Evolutionary conservation across 768 basidiomycete genomes (phyloP), one percentile per base, ranked within the genome.

Genomic region (Mycena latifolia): DNA sequence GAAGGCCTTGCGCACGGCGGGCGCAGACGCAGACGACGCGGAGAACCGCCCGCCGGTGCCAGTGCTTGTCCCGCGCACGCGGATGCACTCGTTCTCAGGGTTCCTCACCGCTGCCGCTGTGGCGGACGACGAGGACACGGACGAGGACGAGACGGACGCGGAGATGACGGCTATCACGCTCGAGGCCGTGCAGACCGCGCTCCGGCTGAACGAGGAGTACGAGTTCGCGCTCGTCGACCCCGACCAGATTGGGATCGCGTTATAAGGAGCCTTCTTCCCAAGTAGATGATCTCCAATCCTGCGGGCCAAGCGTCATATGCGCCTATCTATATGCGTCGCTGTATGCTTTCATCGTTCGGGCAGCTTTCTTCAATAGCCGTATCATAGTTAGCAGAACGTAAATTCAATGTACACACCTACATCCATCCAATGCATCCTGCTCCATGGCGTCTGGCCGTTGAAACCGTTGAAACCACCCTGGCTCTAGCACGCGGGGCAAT

Each of bases 51-150:
- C 45, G 17, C 45, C 45, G 5, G n/a, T 22, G 43, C 43, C 43
- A 20, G 8, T 14, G 8, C 12, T 8, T 6, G 15, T 5, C n/a
- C n/a, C n/a, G n/a, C 45, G 45, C 45, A 6, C n/a, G 3, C 62
- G 62, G 17, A 46, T 51, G 14, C 47, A 63, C 35, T 63, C 62
- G 5, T 63, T 63, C 54, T 55, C 62, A 37, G 55, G 62, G 1
- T 63, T 39, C 37, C 27, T 56, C 27, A 25, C 55, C 2, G 62
- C 55, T n/a, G n/a, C n/a, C 20, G 25, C 18, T 20, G n/a, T n/a
- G n/a, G 46, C 39, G 33, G 43, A 35, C 33, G 33, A 35, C 37
- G n/a, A n/a, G n/a, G n/a, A n/a, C n/a, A n/a, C 31, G 11, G 61
- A 63, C 20, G 62, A 63, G 27, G 61, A 62, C 33, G 53, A 62